Conservation (phyloP, 2,329 filamentous ascomycete species). For the Botrytis hyacinthi region DNA sequence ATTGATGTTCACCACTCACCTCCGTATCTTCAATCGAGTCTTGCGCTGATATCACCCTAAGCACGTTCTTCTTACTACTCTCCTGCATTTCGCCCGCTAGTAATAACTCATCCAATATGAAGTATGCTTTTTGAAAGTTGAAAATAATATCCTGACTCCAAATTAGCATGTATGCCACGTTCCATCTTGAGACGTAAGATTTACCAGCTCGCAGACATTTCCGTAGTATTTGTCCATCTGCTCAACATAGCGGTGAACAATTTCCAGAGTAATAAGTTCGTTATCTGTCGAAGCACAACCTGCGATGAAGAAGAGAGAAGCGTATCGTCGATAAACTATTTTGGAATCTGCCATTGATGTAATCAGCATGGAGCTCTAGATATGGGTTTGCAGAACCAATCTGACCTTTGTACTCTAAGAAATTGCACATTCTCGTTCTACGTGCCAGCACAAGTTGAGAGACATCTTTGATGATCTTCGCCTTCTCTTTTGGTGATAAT, state of each 20-base stretch:
- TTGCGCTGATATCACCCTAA: constrained; percentile 94
- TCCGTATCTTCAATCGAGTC: constrained; percentile 99
- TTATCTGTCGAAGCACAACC: constrained; percentile 97
- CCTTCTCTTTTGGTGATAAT: constrained; percentile 95
- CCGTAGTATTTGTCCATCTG: constrained; percentile 99
- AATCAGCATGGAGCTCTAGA: constrained; percentile 24
- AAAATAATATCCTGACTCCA: constrained; percentile 60
- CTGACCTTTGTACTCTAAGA: constrained; percentile 96
- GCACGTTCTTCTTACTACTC: constrained; percentile 98
- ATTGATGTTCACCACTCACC: constrained; percentile 54
- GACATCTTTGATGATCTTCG: constrained; percentile 99
- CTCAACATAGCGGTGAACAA: constrained; percentile 98
- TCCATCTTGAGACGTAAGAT: not conserved
- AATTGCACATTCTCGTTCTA: constrained; percentile 99
- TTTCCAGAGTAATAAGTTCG: constrained; percentile 95
- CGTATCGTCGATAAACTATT: constrained; percentile 97
- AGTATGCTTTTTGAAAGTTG: constrained; percentile 99
- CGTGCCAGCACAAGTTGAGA: constrained; percentile 94
- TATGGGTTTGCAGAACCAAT: not conserved
- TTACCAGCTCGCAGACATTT: constrained; percentile 88
- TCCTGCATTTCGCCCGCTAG: constrained; percentile 96
- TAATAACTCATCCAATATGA: constrained; percentile 94
- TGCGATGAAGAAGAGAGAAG: constrained; percentile 98
- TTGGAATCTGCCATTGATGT: constrained; percentile 71
- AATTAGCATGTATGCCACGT: not conserved